phyloP scores from a whole-genome alignment of 176 grass and related monocot species.

The Poa annua region DNA sequence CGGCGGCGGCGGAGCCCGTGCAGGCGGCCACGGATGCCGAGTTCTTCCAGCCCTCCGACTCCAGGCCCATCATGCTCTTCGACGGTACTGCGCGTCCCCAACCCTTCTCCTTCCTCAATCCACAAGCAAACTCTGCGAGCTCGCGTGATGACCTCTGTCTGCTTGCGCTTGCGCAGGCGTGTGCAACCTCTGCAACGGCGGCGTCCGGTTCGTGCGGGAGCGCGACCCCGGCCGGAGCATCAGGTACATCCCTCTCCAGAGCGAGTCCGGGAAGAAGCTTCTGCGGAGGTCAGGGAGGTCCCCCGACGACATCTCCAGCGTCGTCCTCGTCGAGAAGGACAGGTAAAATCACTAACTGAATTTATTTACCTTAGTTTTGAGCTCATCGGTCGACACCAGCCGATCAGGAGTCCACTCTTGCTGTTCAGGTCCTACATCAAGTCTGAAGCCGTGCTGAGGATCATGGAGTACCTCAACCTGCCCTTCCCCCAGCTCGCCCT shows the following conservation, averaged over 20 bases:
- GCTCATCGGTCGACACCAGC: not conserved
- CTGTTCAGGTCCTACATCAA: conserved; percentile 79
- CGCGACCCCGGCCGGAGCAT: conserved; percentile 75
- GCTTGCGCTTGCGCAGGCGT: conserved; percentile 45
- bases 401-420: not conserved
- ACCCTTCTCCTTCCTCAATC: not conserved
- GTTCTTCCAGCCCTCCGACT: conserved; percentile 69
- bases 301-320: conserved; percentile 92
- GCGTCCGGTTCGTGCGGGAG: conserved; percentile 71
- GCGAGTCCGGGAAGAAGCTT: conserved; percentile 80
- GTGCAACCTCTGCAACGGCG: conserved; percentile 93
- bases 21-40: conserved; percentile 63
- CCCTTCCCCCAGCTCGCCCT: conserved; percentile 81
- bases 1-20: conserved; percentile 39
- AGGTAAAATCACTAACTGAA: conserved; percentile 37
- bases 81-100: conserved; percentile 52
- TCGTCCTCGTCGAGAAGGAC: conserved; percentile 87
- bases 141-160: not conserved
- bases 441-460: conserved; percentile 89
- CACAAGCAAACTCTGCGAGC: not conserved
- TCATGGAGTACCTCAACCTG: conserved; percentile 87
- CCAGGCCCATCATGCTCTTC: conserved; percentile 88
- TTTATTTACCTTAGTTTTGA: not conserved
- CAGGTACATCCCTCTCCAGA: conserved; percentile 72
- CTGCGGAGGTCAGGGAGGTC: conserved; percentile 72